Percentiles rank a stretch among this genome's conserved stretches.
Conservation (phyloP, 352 stramenopile genomes). For the Globisporangium spinosum region DNA sequence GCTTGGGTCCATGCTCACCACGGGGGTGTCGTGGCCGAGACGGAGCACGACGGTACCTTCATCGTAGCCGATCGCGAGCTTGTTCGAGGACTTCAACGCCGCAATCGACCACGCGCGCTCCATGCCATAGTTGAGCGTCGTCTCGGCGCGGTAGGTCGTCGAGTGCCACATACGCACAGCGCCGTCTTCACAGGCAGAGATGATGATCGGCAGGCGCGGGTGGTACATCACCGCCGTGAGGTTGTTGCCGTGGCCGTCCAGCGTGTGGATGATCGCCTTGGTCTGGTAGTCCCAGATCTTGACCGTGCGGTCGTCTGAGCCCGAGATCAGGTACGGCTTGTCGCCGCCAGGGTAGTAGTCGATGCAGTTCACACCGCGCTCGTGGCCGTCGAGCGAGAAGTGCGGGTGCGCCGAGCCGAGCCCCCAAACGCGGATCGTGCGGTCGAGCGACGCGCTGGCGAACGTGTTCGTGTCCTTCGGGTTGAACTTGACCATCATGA, state of each 20-base stretch:
- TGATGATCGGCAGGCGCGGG: slow-evolving; percentile 97
- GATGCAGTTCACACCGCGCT: slow-evolving; percentile 98
- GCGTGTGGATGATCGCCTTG: slow-evolving; percentile 98
- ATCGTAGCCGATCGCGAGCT: slow-evolving; percentile 94
- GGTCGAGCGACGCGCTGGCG: slow-evolving; percentile 95
- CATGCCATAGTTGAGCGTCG: slow-evolving; percentile 99
- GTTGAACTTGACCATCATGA: slow-evolving; percentile 99
- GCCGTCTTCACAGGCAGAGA: slow-evolving; percentile 96
- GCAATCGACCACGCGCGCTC: slow-evolving; percentile 96
- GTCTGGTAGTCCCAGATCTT: slow-evolving; percentile 99
- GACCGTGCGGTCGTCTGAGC: slow-evolving; percentile 95
- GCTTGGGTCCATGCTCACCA: slow-evolving; percentile 97
- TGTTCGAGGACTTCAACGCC: slow-evolving; percentile 81
- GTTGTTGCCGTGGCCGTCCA: slow-evolving; percentile 99
- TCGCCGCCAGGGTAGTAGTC: slow-evolving; percentile 99
- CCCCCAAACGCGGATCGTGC: slow-evolving; percentile 95
- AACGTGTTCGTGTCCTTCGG: slow-evolving; percentile 99
- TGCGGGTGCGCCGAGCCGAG: slow-evolving; percentile 91
- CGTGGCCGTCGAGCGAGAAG: slow-evolving; percentile 91
- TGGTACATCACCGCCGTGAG: slow-evolving; percentile 98
- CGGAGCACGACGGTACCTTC: slow-evolving; percentile 95
- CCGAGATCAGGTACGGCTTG: slow-evolving; percentile 98
- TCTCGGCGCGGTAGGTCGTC: slow-evolving; percentile 96
- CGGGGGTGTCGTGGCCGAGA: slow-evolving; percentile 95
- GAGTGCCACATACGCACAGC: slow-evolving; percentile 92